Percentiles rank a stretch among this genome's conserved stretches.
Conservation (phyloP, 805 yeast genomes). For the Cyberlindnera saturnus region DNA sequence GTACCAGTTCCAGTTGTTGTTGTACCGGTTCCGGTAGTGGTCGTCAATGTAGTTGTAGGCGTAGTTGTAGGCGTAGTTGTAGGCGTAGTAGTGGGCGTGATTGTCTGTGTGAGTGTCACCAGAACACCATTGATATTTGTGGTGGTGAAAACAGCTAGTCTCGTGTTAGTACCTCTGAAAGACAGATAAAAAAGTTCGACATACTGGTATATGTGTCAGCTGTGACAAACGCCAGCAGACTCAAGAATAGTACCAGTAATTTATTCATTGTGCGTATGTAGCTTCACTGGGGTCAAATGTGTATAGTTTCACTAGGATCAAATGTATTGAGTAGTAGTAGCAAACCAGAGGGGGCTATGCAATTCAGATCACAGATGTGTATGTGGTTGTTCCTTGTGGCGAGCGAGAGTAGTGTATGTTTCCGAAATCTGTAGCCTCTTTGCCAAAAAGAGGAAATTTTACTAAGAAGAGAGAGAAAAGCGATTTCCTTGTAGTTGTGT, state of each 20-base stretch:
- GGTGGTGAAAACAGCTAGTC: conserved; percentile 17
- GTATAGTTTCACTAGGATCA: no score
- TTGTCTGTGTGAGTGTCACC: conserved; percentile 19
- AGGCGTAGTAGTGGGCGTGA: conserved; percentile 2
- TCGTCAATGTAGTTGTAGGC: conserved; percentile 1
- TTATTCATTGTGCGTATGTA: conserved; percentile 5
- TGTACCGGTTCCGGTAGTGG: background rate
- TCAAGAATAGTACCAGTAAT: conserved; percentile 3
- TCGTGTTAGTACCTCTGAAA: conserved; percentile 3
- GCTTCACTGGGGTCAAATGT: no score
- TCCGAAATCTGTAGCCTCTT: no score
- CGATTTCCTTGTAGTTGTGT: no score
- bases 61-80: conserved; percentile 3
- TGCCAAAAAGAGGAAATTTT: no score
- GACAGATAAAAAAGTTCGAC: background rate
- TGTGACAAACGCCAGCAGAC: conserved; percentile 6
- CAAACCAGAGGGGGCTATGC: background rate
- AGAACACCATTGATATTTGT: conserved; percentile 20
- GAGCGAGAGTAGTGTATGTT: no score
- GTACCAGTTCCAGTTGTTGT: background rate
- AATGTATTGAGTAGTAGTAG: no score
- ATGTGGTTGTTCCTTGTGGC: no score
- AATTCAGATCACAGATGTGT: no score
- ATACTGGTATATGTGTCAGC: conserved; percentile 9
- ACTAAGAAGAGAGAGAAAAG: no score